These are phyloP conservation scores for Magnusiomyces starmeri DNA, from an alignment of 1,139 yeast genomes.

Conservation along the genomic window DNA sequence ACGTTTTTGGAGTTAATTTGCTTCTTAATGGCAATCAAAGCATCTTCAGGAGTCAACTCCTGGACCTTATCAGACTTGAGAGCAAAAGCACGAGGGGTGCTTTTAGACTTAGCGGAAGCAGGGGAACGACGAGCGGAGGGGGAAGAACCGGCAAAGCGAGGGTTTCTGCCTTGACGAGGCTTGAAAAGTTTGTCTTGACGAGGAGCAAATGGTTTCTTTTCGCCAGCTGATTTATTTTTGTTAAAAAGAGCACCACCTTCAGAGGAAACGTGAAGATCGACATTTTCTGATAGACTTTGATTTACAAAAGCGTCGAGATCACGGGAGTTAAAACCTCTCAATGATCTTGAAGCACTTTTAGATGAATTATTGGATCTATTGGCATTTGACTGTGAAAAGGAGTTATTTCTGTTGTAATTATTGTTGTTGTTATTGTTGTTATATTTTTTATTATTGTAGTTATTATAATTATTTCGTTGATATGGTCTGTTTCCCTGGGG, in stretches of 20 bases:
- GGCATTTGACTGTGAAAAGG: neutral
- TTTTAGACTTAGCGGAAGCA: neutral
- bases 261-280: slow-evolving; percentile 21
- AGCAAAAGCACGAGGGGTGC: neutral
- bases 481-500: neutral
- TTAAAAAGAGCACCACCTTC: slow-evolving; percentile 10
- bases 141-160: neutral
- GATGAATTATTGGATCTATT: neutral
- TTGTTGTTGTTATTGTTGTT: slow-evolving; percentile 7
- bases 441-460: neutral
- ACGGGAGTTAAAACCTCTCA: slow-evolving; percentile 8
- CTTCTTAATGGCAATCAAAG: slow-evolving; percentile 5
- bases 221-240: slow-evolving; percentile 4
- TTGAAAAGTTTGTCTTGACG: neutral
- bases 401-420: slow-evolving; percentile 1
- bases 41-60: slow-evolving; percentile 13
- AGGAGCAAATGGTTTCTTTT: no score
- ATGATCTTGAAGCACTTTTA: neutral
- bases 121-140: slow-evolving; percentile 10
- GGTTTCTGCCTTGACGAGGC: neutral
- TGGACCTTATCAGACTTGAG: neutral
- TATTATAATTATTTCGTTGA: neutral
- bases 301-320: slow-evolving; percentile 7
- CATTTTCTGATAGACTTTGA: slow-evolving; percentile 16
- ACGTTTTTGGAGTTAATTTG: slow-evolving; percentile 3